phyloP scores from a whole-genome alignment of 1,284 basidiomycete species.

The Sporisorium scitamineum region DNA sequence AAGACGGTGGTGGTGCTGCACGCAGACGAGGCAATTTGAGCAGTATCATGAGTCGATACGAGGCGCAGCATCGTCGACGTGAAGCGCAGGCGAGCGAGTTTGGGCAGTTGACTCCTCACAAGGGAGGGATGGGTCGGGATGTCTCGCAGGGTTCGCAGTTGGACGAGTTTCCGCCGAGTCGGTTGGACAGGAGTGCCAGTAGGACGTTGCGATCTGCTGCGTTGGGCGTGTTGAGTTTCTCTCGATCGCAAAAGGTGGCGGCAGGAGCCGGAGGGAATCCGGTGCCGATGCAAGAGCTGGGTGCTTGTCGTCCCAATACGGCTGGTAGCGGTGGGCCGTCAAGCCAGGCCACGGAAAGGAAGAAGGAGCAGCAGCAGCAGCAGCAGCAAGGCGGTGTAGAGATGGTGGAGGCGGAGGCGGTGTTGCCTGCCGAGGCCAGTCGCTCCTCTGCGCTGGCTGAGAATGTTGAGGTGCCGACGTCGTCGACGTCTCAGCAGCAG shows the following conservation, averaged over 20 bases:
- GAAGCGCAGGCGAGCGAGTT: constrained; percentile 41
- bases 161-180: constrained; percentile 9
- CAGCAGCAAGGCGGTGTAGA: too few relatives aligned
- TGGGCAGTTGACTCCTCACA: constrained; percentile 24
- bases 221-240: constrained; percentile 32
- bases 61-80: constrained; percentile 27
- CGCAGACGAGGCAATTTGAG: constrained; percentile 12
- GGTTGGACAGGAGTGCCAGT: constrained; percentile 25
- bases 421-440: constrained; percentile 28
- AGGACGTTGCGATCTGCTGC: constrained; percentile 37
- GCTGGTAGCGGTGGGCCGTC: not conserved
- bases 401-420: constrained; percentile 5
- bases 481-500: not conserved
- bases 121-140: constrained; percentile 18
- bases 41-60: constrained; percentile 52
- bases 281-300: constrained; percentile 38
- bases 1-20: constrained; percentile 8
- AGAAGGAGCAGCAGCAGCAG: too few relatives aligned
- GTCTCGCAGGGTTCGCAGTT: constrained; percentile 24
- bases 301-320: not conserved
- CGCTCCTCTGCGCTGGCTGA: constrained; percentile 21
- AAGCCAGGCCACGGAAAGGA: not conserved
- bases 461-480: constrained; percentile 12
- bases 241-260: constrained; percentile 9
- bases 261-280: not conserved